These are phyloP conservation scores for Evernia prunastri DNA, from an alignment of 495 filamentous ascomycete species.

Conservation along the genomic window DNA sequence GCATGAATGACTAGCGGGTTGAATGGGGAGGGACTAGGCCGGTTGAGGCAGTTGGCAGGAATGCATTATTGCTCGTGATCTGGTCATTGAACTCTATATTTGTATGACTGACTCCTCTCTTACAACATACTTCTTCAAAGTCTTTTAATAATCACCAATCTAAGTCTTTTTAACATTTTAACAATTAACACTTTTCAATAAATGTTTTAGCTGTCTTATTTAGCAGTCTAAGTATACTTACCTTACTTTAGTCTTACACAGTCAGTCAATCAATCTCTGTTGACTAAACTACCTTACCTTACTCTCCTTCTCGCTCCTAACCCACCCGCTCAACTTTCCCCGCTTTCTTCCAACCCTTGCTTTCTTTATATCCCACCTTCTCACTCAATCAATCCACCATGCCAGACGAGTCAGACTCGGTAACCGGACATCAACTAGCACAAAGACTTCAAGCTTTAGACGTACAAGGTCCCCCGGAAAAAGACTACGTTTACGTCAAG, in stretches of 20 bases:
- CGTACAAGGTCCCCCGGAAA: constrained; percentile 25
- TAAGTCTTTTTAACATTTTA: too few relatives aligned
- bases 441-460: constrained; percentile 16
- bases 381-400: constrained; percentile 15
- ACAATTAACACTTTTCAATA: too few relatives aligned
- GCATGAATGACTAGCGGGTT: too few relatives aligned
- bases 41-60: neutral
- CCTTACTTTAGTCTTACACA: too few relatives aligned
- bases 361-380: constrained; percentile 5
- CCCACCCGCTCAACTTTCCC: too few relatives aligned
- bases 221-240: too few relatives aligned
- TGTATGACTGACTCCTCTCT: constrained; percentile 1
- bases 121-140: too few relatives aligned
- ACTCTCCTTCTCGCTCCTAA: neutral
- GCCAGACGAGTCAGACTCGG: constrained; percentile 10
- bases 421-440: constrained; percentile 4
- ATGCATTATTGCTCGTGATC: neutral
- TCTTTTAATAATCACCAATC: too few relatives aligned
- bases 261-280: neutral
- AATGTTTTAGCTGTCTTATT: too few relatives aligned
- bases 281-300: neutral
- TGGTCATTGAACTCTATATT: neutral
- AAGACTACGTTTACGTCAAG: constrained; percentile 46
- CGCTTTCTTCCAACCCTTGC: neutral
- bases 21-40: neutral